Conservation (phyloP, 768 basidiomycete species). For the Lepiota venenata region DNA sequence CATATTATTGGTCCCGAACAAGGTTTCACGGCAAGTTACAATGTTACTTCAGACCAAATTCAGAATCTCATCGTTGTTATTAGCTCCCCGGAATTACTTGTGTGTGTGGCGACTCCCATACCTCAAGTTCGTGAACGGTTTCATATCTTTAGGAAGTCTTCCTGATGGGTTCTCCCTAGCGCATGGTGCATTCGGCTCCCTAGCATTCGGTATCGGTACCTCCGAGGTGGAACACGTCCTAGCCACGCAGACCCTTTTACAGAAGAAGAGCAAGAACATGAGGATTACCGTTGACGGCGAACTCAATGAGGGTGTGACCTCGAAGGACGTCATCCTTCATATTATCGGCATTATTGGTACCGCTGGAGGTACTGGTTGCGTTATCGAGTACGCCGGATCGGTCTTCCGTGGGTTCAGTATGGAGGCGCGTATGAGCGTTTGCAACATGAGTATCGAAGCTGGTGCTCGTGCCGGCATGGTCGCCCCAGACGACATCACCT, state of each 20-base stretch:
- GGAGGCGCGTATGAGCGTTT: conserved; percentile 89
- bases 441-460: conserved; percentile 96
- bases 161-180: conserved; percentile 36
- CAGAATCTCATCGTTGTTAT: not conserved
- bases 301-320: conserved; percentile 76
- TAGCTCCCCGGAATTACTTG: conserved; percentile 77
- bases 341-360: conserved; percentile 91
- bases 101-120: conserved; percentile 93
- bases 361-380: conserved; percentile 89
- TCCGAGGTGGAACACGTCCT: conserved; percentile 95
- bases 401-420: conserved; percentile 82
- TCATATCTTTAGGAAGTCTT: not conserved
- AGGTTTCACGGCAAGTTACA: conserved; percentile 70
- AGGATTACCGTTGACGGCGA: conserved; percentile 84
- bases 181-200: conserved; percentile 89
- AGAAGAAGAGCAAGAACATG: conserved; percentile 91
- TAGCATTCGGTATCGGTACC: conserved; percentile 92
- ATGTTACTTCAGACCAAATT: not conserved
- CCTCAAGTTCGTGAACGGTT: conserved; percentile 60
- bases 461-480: conserved; percentile 93
- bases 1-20: conserved; percentile 94
- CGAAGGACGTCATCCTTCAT: conserved; percentile 88
- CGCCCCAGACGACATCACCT: conserved; percentile 85
- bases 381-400: conserved; percentile 90
- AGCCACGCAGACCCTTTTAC: conserved; percentile 85